Percentiles rank a stretch among this genome's conserved stretches.
Conservation (phyloP, 1,284 basidiomycete genomes). For the Boletellus deceptivus region DNA sequence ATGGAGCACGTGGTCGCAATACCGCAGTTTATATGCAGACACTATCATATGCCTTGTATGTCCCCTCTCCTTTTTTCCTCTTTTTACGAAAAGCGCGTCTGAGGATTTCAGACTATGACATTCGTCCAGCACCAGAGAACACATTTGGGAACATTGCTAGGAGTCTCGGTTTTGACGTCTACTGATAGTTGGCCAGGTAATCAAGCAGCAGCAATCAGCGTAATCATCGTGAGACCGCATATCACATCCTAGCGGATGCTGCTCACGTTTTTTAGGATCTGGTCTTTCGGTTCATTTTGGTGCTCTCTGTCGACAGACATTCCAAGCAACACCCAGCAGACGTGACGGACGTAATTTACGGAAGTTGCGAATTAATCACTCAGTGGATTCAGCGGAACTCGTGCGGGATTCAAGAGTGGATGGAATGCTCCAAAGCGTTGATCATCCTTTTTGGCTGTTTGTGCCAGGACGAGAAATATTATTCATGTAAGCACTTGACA, state of each 20-base stretch:
- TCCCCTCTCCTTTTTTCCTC: constrained; percentile 1
- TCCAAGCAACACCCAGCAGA: constrained; percentile 16
- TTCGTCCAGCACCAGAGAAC: constrained; percentile 43
- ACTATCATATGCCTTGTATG: constrained; percentile 50
- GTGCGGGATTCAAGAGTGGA: constrained; percentile 29
- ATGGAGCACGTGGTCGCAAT: constrained; percentile 63
- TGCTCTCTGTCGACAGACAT: constrained; percentile 15
- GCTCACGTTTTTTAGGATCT: constrained; percentile 25
- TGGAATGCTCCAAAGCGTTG: constrained; percentile 35
- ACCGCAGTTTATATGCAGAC: constrained; percentile 47
- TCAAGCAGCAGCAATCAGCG: constrained; percentile 15
- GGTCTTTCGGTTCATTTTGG: constrained; percentile 19
- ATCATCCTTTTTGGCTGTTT: constrained; percentile 37
- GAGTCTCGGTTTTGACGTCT: constrained; percentile 3
- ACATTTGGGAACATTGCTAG: neutral
- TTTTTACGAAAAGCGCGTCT: constrained; percentile 2
- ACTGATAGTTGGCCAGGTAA: neutral
- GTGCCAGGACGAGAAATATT: constrained; percentile 21
- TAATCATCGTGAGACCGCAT: constrained; percentile 24
- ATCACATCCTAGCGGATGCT: neutral
- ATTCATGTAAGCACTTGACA: constrained; percentile 26
- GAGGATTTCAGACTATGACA: constrained; percentile 42
- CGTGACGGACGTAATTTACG: constrained; percentile 18
- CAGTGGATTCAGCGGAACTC: constrained; percentile 25
- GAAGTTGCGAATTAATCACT: constrained; percentile 19